Evolutionary conservation across 1,284 basidiomycete genomes (phyloP).

Genomic region (Phlebopus sp.): DNA sequence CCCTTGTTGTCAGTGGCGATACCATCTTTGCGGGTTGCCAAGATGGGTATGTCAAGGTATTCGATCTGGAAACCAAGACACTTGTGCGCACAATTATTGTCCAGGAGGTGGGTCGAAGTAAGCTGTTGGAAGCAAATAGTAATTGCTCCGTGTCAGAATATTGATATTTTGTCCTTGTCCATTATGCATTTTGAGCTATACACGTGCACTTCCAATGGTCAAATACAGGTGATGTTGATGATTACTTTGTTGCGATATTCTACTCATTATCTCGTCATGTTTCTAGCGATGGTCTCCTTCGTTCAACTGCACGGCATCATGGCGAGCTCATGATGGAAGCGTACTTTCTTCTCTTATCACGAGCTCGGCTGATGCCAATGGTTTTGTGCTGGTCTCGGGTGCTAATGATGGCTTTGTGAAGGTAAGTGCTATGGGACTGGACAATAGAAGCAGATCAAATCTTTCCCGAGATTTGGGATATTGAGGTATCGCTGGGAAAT

Average conservation of each 20-base stretch:
- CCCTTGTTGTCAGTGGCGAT: slow-evolving; percentile 72
- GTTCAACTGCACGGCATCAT: slow-evolving; percentile 81
- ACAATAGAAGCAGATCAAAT: background rate
- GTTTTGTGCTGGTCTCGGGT: slow-evolving; percentile 67
- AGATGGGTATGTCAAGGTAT: slow-evolving; percentile 88
- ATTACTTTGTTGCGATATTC: slow-evolving; percentile 2
- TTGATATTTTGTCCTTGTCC: slow-evolving; percentile 79
- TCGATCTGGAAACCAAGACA: slow-evolving; percentile 88
- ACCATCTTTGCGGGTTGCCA: slow-evolving; percentile 93
- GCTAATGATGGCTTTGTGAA: slow-evolving; percentile 85
- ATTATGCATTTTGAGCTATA: slow-evolving; percentile 77
- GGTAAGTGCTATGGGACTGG: slow-evolving; percentile 36
- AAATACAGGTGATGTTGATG: slow-evolving; percentile 55
- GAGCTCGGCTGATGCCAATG: slow-evolving; percentile 26
- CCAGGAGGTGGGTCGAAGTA: slow-evolving; percentile 56
- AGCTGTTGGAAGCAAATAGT: background rate
- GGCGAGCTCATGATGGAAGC: slow-evolving; percentile 78
- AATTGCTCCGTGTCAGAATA: slow-evolving; percentile 40
- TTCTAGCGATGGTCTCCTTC: slow-evolving; percentile 72
- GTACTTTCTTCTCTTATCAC: slow-evolving; percentile 75
- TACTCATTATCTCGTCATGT: slow-evolving; percentile 3
- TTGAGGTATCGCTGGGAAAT: slow-evolving; percentile 35
- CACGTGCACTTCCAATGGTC: slow-evolving; percentile 81
- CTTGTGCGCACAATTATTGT: slow-evolving; percentile 84
- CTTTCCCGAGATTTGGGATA: slow-evolving; percentile 53